These are phyloP conservation scores for Rhododendron kiyosumense DNA, from an alignment of 148 eudicot species.

Conservation along the genomic window DNA sequence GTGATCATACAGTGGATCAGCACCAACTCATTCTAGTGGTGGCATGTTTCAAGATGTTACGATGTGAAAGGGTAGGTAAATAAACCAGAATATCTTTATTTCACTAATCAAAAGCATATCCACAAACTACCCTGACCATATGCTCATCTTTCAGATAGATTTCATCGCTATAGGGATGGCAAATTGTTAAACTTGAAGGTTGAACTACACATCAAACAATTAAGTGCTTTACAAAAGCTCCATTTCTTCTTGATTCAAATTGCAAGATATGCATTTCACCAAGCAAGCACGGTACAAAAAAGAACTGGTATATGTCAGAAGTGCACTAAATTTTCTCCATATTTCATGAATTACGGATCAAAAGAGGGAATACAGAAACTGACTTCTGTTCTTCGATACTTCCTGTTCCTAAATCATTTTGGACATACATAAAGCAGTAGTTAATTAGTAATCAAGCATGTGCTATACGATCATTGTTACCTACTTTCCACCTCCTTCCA, in stretches of 20 bases:
- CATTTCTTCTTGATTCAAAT: background rate
- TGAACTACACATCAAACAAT: background rate
- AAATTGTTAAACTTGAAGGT: background rate
- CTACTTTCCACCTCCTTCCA: too few species aligned
- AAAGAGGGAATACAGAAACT: too few species aligned
- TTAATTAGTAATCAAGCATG: too few species aligned
- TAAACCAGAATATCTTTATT: background rate
- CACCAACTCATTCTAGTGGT: background rate
- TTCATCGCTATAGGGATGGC: background rate
- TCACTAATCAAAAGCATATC: background rate
- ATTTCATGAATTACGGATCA: too few species aligned
- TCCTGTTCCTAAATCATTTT: too few species aligned
- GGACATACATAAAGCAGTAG: too few species aligned
- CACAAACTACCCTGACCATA: background rate
- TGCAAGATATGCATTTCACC: background rate
- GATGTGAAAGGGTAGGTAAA: background rate
- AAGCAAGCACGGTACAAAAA: background rate
- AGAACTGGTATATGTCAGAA: background rate
- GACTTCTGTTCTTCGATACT: too few species aligned
- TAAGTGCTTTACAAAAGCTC: background rate
- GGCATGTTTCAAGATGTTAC: background rate
- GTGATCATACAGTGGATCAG: background rate
- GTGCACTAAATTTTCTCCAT: background rate
- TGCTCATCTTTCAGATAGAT: background rate
- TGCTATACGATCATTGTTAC: too few species aligned